phyloP scores from a whole-genome alignment of 2,329 filamentous ascomycete species.

The Pseudopyrenochaeta lycopersici region DNA sequence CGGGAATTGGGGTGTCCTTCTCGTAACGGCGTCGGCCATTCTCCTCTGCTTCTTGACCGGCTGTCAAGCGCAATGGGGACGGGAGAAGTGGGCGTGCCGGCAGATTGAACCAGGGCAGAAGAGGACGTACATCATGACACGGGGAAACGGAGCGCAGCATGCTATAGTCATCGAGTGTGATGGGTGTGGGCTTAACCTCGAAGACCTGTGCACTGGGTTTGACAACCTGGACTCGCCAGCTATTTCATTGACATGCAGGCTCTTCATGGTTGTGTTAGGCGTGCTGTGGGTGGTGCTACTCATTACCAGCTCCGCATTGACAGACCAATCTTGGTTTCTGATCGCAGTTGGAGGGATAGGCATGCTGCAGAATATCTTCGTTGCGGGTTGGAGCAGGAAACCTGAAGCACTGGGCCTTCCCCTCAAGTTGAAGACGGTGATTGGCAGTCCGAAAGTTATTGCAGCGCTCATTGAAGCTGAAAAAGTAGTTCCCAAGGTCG shows the following conservation, averaged over 20 bases:
- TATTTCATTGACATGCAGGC: slow-evolving; percentile 8
- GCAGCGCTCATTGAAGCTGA: slow-evolving; percentile 17
- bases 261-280: slow-evolving; percentile 10
- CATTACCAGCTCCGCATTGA: slow-evolving; percentile 23
- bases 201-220: slow-evolving; percentile 21
- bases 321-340: slow-evolving; percentile 27
- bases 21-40: slow-evolving; percentile 14
- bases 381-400: slow-evolving; percentile 21
- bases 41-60: slow-evolving; percentile 15
- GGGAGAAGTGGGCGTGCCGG: slow-evolving; percentile 23
- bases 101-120: slow-evolving; percentile 5
- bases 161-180: slow-evolving; percentile 18
- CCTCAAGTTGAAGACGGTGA: slow-evolving; percentile 15
- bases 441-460: slow-evolving; percentile 18
- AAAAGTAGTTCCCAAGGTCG: slow-evolving; percentile 9
- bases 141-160: slow-evolving; percentile 26
- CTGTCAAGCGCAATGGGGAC: slow-evolving; percentile 15
- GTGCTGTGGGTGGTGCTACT: slow-evolving; percentile 25
- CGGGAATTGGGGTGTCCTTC: slow-evolving; percentile 22
- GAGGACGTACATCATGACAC: slow-evolving; percentile 17
- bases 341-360: slow-evolving; percentile 28
- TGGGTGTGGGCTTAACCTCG: slow-evolving; percentile 19
- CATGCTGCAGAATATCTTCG: slow-evolving; percentile 31
- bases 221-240: slow-evolving; percentile 17
- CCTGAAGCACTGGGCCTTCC: slow-evolving; percentile 17